A percentile compares a stretch with the other conserved stretches of the same genome.
Evolutionary conservation across 371 early-diverging fungal genomes (phyloP).

Genomic region (Actinomortierella ambigua): DNA sequence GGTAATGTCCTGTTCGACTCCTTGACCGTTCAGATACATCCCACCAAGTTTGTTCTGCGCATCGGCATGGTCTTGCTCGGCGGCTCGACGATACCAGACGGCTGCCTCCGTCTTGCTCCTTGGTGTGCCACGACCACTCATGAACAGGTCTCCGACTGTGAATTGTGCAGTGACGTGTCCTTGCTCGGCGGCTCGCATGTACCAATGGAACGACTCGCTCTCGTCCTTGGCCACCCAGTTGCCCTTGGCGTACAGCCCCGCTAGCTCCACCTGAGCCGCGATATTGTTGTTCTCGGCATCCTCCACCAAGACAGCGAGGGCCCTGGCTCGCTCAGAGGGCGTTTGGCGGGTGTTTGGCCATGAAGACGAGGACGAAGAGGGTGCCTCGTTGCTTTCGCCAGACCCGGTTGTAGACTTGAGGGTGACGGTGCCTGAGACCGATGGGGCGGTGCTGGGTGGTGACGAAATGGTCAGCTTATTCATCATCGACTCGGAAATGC

Average conservation of each 20-base stretch:
- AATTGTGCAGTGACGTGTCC: slow-evolving; percentile 85
- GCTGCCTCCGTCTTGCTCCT: slow-evolving; percentile 72
- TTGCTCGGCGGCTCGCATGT: slow-evolving; percentile 66
- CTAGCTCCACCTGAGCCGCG: too few relatives aligned
- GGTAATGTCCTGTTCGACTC: slow-evolving; percentile 67
- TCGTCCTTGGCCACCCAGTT: slow-evolving; percentile 72
- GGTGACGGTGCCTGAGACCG: too few relatives aligned
- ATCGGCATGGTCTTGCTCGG: slow-evolving; percentile 75
- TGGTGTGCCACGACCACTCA: slow-evolving; percentile 73
- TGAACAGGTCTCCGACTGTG: slow-evolving; percentile 78
- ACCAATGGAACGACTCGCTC: slow-evolving; percentile 75
- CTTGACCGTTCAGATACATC: slow-evolving; percentile 85
- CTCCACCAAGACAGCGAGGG: too few relatives aligned
- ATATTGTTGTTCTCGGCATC: too few relatives aligned
- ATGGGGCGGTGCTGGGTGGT: too few relatives aligned
- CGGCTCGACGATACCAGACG: slow-evolving; percentile 77
- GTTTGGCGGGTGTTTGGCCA: too few relatives aligned
- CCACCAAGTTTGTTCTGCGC: slow-evolving; percentile 70
- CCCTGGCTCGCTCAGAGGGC: too few relatives aligned
- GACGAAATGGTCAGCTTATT: too few relatives aligned
- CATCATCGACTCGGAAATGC: too few relatives aligned
- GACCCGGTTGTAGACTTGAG: too few relatives aligned
- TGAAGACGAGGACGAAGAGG: too few relatives aligned
- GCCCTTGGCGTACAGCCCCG: slow-evolving; percentile 89
- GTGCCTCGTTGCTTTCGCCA: too few relatives aligned